Evolutionary conservation across 1,139 yeast genomes (phyloP).

Genomic region (Lodderomyces orthopsilosis): DNA sequence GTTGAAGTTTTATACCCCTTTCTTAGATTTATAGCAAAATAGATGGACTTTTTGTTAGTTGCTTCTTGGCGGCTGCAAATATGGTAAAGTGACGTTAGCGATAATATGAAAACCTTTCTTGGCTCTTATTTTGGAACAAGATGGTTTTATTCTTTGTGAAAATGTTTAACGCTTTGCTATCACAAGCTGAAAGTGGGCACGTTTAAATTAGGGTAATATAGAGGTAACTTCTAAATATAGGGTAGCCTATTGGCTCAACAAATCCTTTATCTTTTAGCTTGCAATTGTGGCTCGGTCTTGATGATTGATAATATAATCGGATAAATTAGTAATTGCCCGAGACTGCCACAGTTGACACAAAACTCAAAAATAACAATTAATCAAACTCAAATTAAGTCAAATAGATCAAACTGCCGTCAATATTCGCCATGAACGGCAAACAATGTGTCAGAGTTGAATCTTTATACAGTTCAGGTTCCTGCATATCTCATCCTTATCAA

Average conservation of each 20-base stretch:
- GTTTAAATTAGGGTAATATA: no score
- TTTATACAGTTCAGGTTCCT: neutral
- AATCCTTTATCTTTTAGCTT: no score
- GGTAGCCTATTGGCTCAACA: no score
- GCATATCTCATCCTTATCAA: neutral
- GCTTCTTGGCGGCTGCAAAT: neutral
- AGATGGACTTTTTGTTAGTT: neutral
- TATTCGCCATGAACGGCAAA: conserved; percentile 2
- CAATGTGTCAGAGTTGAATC: neutral
- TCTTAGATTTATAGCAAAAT: neutral
- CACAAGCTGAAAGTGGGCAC: no score
- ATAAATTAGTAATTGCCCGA: no score
- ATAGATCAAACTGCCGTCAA: neutral
- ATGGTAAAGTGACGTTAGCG: neutral
- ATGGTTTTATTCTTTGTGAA: no score
- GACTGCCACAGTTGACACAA: conserved; percentile 4
- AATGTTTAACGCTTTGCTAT: no score
- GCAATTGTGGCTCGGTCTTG: neutral
- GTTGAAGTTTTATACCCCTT: neutral
- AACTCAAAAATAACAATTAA: neutral
- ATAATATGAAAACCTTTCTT: no score
- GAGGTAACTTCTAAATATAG: no score
- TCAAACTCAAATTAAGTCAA: neutral
- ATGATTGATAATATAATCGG: neutral
- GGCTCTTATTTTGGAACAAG: neutral